Evolutionary conservation across 257 asterid species (phyloP), one percentile per base, ranked within the genome.

Genomic region (Primulina eburnea): DNA sequence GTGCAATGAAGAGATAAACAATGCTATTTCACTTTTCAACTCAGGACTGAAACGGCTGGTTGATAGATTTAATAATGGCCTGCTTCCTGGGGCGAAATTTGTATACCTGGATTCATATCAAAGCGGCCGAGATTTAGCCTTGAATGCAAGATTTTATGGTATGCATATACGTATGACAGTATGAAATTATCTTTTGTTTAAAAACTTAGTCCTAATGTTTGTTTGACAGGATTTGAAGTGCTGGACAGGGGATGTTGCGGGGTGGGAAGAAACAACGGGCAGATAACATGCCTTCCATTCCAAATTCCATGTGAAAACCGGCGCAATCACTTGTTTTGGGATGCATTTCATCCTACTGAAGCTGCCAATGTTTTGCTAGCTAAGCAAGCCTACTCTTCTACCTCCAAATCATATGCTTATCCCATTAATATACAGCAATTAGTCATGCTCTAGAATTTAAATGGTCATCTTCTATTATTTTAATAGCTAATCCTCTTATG

Each of bases 341-440:
- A 92, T 64, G 96, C 97, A 10, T 92, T 89, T 81, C 97, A 92
- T 79, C 97, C 97, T 7, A 87, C 96, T 0, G 96, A 89, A 81
- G 78, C 78, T 65, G 95, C 98, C 26, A 92, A 92, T 75, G 84
- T 92, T 56, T 24, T 92, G 79, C 84, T 90, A 55, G 98, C 95
- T 11, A 83, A 88, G 85, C 81, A 80, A 65, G 86, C 97, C 0
- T 90, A 82, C 67, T 73, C 53, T 65, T 81, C 96, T 32, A 88
- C 71, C 55, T 82, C 97, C 4, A 82, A 69, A 72, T 55, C 88
- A 7, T 81, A 21, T 76, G 85, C 90, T 65, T 89, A 88, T 72
- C 98, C 97, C 24, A 92, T 92, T 14, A 92, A 84, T 74, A 83
- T 92, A 43, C 94, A 89, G 64, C 95, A 89, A 70, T 68, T 92